Evolutionary conservation across 768 basidiomycete species (phyloP).

Genomic region (Saitozyma sp.): DNA sequence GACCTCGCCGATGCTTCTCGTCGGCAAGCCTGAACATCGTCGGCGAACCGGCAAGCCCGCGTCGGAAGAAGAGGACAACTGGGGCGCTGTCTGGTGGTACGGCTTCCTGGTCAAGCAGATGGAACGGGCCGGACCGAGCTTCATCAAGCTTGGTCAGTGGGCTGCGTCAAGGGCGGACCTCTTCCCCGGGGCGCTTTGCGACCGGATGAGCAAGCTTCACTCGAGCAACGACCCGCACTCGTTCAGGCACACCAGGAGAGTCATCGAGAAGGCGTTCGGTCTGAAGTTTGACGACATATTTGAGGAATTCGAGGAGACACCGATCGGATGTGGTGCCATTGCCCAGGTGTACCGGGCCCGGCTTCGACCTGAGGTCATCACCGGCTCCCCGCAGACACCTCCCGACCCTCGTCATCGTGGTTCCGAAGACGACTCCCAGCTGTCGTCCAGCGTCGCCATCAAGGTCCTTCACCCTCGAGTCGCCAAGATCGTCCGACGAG

Average conservation of each 20-base stretch:
- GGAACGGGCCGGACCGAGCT: slow-evolving; percentile 94
- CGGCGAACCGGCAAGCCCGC: slow-evolving; percentile 47
- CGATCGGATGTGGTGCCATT: slow-evolving; percentile 98
- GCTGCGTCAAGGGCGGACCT: slow-evolving; percentile 92
- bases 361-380: slow-evolving; percentile 74
- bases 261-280: slow-evolving; percentile 81
- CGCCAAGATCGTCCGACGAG: slow-evolving; percentile 74
- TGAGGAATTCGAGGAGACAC: slow-evolving; percentile 77
- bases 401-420: slow-evolving; percentile 62
- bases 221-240: slow-evolving; percentile 82
- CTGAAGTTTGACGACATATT: slow-evolving; percentile 84
- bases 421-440: slow-evolving; percentile 8
- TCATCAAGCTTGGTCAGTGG: slow-evolving; percentile 99
- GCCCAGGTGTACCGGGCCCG: slow-evolving; percentile 94
- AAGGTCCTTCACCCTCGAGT: slow-evolving; percentile 93
- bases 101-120: slow-evolving; percentile 80
- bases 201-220: slow-evolving; percentile 79
- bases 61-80: slow-evolving; percentile 69
- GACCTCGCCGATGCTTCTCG: slow-evolving; percentile 75
- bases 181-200: slow-evolving; percentile 82
- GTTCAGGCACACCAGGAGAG: slow-evolving; percentile 71
- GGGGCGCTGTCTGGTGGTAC: slow-evolving; percentile 99
- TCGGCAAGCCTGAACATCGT: slow-evolving; percentile 58
- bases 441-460: slow-evolving; percentile 79
- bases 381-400: slow-evolving; percentile 59